Evolutionary conservation across 495 filamentous ascomycete species (phyloP), one percentile per base, ranked within the genome.

Genomic region (Xylaria castorea): DNA sequence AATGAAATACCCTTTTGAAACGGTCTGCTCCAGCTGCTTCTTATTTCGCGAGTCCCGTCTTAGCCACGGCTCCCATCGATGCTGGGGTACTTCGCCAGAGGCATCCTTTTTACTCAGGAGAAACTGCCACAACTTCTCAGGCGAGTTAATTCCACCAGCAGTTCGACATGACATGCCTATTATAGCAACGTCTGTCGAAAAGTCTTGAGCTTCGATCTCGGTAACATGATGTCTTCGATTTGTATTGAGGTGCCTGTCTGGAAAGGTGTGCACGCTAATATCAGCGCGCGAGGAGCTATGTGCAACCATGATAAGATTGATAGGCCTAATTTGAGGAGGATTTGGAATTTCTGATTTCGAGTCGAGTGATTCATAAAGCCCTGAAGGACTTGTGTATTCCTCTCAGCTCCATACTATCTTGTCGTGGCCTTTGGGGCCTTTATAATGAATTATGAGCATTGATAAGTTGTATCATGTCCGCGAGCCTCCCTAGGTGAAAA

Each of bases 101-200:
- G 77, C 77, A 62, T 76, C 77, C 22, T 72, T 70, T 44, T 82
- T 76, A 20, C 75, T 66, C 62, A 83, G 46, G 1, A 84, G 60
- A 1, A 73, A 73, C 63, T 80, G 8, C 80, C 80, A 82, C 20
- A 82, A 69, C 44, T 82, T 46, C 58, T 80, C 80, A 3, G 80
- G 80, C 2, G 69, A 50, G 42, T 77, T n/a, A 55, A 73, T 78
- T 8, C 74, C 75, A 9, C 80, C 80, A 22, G 80, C 70, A 6
- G 75, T 63, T 22, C 80, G 80, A 69, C 80, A 82, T 11, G 77
- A 77, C 75, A 82, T 80, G 18, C 80, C 80, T 22, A 81, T 68
- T 48, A 80, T 71, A 27, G 79, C 79, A 62, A 62, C 60, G 18
- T 62, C 60, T 1, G 36, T 62, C 12, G 60, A 40, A 14, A 36